A percentile compares a stretch with the other conserved stretches of the same genome.
Conservation (phyloP, 2,329 filamentous ascomycete genomes). For the Phyllosticta capitalensis region DNA sequence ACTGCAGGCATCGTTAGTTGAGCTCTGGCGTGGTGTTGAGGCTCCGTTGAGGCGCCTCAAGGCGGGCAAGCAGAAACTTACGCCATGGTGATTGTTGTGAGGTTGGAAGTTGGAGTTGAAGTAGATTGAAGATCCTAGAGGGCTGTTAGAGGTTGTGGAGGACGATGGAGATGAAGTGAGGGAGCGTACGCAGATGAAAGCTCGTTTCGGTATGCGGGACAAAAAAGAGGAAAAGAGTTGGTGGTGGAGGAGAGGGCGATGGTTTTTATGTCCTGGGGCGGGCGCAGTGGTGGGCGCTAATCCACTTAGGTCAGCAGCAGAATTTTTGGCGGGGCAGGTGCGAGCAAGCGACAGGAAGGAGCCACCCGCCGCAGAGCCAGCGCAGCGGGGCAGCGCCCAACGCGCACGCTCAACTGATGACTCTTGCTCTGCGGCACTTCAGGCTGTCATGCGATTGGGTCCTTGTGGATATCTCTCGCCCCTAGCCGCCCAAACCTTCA, state of each 20-base stretch:
- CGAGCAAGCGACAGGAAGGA: neutral
- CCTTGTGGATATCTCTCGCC: neutral
- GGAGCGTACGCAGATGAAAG: slow-evolving; percentile 16
- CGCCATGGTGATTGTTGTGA: slow-evolving; percentile 50
- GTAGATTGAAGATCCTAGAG: slow-evolving; percentile 19
- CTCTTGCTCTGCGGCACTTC: slow-evolving; percentile 5
- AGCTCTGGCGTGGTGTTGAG: neutral
- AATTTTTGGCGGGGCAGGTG: slow-evolving; percentile 9
- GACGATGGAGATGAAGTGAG: neutral
- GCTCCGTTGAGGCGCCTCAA: slow-evolving; percentile 3
- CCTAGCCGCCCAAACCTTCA: slow-evolving; percentile 5
- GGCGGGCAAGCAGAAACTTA: slow-evolving; percentile 32
- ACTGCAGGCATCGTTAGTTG: slow-evolving; percentile 41
- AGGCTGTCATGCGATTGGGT: slow-evolving; percentile 3
- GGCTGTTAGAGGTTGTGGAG: neutral
- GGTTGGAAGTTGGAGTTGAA: slow-evolving; percentile 24
- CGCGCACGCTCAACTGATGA: slow-evolving; percentile 10
- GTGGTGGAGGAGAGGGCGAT: slow-evolving; percentile 9
- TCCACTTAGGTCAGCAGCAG: slow-evolving; percentile 11
- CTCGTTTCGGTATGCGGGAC: slow-evolving; percentile 19
- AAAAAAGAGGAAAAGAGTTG: slow-evolving; percentile 10
- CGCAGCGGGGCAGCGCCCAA: slow-evolving; percentile 3
- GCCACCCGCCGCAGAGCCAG: neutral
- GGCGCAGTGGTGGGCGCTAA: slow-evolving; percentile 12
- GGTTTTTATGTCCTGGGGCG: slow-evolving; percentile 12